Evolutionary conservation across 2,329 filamentous ascomycete genomes (phyloP), one percentile per base, ranked within the genome.

Genomic region (Calonectria pseudoturangicola): DNA sequence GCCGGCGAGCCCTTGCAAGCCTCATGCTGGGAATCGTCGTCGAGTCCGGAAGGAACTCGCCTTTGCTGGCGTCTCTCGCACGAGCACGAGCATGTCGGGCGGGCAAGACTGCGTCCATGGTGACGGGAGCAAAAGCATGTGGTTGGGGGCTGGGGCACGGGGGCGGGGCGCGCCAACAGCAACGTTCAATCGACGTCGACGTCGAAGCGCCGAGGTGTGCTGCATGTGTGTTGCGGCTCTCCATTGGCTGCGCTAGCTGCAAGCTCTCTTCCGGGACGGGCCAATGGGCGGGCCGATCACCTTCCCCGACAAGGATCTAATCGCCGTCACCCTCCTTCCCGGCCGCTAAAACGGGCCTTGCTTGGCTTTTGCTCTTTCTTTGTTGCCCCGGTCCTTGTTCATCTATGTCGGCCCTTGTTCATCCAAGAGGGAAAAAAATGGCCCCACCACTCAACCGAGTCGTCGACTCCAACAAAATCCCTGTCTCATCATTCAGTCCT

Each of bases 281-380:
- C 83, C 83, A 84, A 84, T 84, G 75, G 81, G 75, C 74, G 73
- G 72, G 70, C 66, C 74, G 76, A 84, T 84, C 83, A 85, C 82
- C 74, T 73, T 76, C 68, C 71, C 45, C 71, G 74, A 73, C 83
- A 84, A 76, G 83, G 82, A 77, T 80, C 76, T 81, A 81, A 82
- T 84, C 82, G 82, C 82, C 54, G 54, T 60, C 54, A 60, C 54
- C 77, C 75, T 76, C 76, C 77, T 76, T 79, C 76, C 76, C 77
- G 77, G 77, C 74, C 77, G 71, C 71, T 73, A 73, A 67, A 78
- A 76, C 47, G 58, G 65, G 28, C 66, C 70, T 30, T 68, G 54
- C 70, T 30, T 68, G 54, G 56, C 25, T 33, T 48, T 68, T 72
- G 65, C 47, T 45, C 64, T 62, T 47, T 54, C 45, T 63, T 43